Percentiles rank a stretch among this genome's conserved stretches.
phyloP scores from a whole-genome alignment of 371 early-diverging fungal species.

The Blyttiomyces sp. region DNA sequence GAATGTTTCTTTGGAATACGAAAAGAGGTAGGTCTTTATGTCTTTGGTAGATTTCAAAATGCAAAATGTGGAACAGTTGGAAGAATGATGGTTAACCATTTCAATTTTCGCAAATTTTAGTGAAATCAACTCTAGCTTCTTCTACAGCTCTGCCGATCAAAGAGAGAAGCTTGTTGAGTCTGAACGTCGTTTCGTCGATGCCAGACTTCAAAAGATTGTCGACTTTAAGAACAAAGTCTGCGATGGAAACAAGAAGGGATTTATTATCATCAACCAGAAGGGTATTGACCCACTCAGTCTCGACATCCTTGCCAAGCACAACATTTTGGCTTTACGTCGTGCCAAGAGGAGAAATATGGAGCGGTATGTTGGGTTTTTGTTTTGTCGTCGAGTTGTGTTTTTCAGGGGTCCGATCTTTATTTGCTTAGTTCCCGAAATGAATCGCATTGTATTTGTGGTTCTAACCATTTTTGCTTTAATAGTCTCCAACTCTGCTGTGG shows the following conservation, averaged over 20 bases:
- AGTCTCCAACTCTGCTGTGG: constrained; percentile 95
- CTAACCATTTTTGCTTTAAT: neutral
- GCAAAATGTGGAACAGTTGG: neutral
- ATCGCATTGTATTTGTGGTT: neutral
- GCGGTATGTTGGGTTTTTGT: constrained; percentile 52
- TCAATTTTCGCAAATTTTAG: constrained; percentile 35
- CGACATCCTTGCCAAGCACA: constrained; percentile 95
- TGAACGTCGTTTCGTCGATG: constrained; percentile 96
- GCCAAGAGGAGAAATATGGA: constrained; percentile 99
- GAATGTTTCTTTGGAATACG: constrained; percentile 99
- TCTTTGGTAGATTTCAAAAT: neutral
- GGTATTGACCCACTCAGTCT: constrained; percentile 99
- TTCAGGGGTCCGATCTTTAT: neutral
- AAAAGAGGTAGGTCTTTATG: constrained; percentile 75
- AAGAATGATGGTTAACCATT: neutral
- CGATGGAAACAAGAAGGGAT: constrained; percentile 79
- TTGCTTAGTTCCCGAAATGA: neutral
- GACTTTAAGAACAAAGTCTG: constrained; percentile 95
- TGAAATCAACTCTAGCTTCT: constrained; percentile 99
- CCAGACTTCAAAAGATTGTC: constrained; percentile 89
- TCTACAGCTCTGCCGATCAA: constrained; percentile 97
- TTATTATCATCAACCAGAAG: constrained; percentile 99
- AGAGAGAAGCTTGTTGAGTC: constrained; percentile 98
- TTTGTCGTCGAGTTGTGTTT: neutral
- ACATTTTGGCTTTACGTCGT: constrained; percentile 96